Evolutionary conservation across 106 monocot species (phyloP), one percentile per base, ranked within the genome.

Genomic region (Hemerocallis citrina): DNA sequence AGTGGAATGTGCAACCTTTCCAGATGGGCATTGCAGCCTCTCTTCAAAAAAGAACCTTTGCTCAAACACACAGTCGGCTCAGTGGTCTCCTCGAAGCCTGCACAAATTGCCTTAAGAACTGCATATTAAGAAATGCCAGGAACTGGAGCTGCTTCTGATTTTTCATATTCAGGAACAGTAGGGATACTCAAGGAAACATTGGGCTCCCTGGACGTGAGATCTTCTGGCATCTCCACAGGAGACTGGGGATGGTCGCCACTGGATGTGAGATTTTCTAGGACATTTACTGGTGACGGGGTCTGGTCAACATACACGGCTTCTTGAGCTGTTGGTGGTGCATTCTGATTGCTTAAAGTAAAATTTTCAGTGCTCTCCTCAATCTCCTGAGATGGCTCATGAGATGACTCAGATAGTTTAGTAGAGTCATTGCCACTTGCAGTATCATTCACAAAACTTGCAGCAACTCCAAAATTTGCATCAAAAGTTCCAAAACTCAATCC

Each of bases 401-500:
- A 75, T 52, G 73, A 72, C 34, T 81, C 68, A 59, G 71, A 73
- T 14, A 42, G 64, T 31, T 62, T 52, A 29, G 55, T 55, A 32
- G 75, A 61, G 46, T 48, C 58, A 39, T 65, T 68, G 7, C 71
- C 78, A 64, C 42, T 69, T 27, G 55, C 74, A 55, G 74, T 39
- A 19, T 57, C 73, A 68, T 67, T 71, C 27, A 38, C 60, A 67
- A 61, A 67, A 30, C 34, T 49, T 13, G 60, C 57, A 49, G 51
- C 28, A 11, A 78, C 25, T 34, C 43, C 59, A 72, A 74, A 89
- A 73, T 67, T 72, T 9, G 77, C 61, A 80, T 74, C 78, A 68
- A 95, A 95, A 56, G 90, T 95, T 64, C 95, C 95, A 81, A 95
- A 95, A 69, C 74, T 95, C 55, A 95, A 52, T 17, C 86, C 81